These are phyloP conservation scores for Golubevia sp. DNA, from an alignment of 1,284 basidiomycete species.

Conservation along the genomic window DNA sequence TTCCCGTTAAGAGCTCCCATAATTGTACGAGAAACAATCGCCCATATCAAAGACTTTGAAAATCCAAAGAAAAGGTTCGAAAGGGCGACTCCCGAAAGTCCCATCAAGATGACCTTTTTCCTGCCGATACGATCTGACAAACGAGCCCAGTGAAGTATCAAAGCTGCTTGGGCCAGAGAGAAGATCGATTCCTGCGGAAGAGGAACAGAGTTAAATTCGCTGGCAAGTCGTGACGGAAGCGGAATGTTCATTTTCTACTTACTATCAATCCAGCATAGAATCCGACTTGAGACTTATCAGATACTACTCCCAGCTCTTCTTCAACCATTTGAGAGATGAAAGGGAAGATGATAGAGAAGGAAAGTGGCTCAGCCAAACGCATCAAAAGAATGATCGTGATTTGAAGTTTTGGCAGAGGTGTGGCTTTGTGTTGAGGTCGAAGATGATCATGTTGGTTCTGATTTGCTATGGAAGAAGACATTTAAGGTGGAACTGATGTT, in stretches of 20 bases:
- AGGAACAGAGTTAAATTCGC: not conserved
- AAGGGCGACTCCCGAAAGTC: constrained; percentile 12
- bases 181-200: not conserved
- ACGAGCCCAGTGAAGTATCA: constrained; percentile 14
- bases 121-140: constrained; percentile 11
- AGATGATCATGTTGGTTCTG: too few species aligned
- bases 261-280: constrained; percentile 1
- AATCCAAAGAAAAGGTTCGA: constrained; percentile 12
- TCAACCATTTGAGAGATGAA: constrained; percentile 36
- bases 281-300: not conserved
- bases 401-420: too few species aligned
- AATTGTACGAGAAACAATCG: constrained; percentile 11
- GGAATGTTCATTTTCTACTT: not conserved
- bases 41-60: constrained; percentile 7
- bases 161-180: not conserved
- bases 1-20: constrained; percentile 19
- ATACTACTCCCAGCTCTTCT: constrained; percentile 10
- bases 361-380: constrained; percentile 13
- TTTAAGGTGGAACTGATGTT: too few species aligned
- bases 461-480: too few species aligned
- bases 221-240: not conserved
- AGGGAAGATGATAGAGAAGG: constrained; percentile 37
- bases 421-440: too few species aligned
- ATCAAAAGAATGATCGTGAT: not conserved
- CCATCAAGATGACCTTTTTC: constrained; percentile 14